Conservation (phyloP, 1,284 basidiomycete species). For the Heterobasidion annosum region DNA sequence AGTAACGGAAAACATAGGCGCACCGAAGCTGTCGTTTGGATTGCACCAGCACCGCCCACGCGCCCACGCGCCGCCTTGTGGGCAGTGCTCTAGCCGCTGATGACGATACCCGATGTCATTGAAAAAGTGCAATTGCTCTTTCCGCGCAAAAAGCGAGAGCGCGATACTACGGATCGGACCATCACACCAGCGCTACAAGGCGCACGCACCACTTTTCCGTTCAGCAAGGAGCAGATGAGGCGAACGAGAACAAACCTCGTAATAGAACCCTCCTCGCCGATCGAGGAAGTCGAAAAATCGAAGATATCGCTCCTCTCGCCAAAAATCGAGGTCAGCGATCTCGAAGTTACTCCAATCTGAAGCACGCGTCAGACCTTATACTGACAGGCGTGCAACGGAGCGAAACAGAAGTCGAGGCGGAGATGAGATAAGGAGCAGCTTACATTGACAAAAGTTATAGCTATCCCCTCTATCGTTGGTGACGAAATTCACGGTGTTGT, state of each 20-base stretch:
- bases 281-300: constrained; percentile 78
- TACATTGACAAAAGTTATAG: constrained; percentile 80
- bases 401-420: constrained; percentile 16
- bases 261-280: constrained; percentile 75
- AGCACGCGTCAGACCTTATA: not conserved
- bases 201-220: not conserved
- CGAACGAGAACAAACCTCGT: constrained; percentile 44
- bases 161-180: constrained; percentile 84
- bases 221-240: constrained; percentile 1
- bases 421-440: not conserved
- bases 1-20: constrained; percentile 5
- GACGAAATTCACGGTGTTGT: not conserved
- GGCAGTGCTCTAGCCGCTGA: constrained; percentile 55
- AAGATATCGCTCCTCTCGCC: constrained; percentile 68
- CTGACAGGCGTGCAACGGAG: not conserved
- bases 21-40: constrained; percentile 39
- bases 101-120: constrained; percentile 54
- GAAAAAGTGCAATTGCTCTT: constrained; percentile 74
- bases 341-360: constrained; percentile 82
- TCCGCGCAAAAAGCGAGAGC: constrained; percentile 60
- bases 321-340: constrained; percentile 78
- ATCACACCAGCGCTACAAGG: constrained; percentile 69
- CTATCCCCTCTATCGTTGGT: constrained; percentile 4
- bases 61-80: constrained; percentile 37
- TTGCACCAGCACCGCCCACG: constrained; percentile 42